Evolutionary conservation across 768 basidiomycete species (phyloP).

Genomic region (Boletus rubropictus): DNA sequence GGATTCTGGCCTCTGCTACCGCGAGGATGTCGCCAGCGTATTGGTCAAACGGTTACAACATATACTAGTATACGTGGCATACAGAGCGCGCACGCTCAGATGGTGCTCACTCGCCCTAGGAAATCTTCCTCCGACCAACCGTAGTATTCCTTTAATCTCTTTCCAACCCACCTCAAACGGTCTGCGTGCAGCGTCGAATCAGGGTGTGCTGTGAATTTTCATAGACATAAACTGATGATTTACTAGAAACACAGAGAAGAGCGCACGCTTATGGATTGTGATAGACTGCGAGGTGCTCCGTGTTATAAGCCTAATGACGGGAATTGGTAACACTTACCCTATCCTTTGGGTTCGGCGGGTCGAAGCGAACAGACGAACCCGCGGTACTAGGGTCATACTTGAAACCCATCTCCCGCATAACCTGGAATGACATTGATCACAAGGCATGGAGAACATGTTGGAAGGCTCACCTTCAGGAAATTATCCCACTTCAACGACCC

Average conservation of each 20-base stretch:
- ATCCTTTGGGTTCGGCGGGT: constrained; percentile 56
- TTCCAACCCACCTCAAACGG: constrained; percentile 48
- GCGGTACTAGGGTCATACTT: constrained; percentile 66
- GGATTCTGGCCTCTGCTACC: not conserved
- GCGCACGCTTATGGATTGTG: constrained; percentile 68
- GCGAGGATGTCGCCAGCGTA: not conserved
- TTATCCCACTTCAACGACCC: constrained; percentile 76
- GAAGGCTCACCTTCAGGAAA: constrained; percentile 56
- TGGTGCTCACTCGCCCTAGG: constrained; percentile 12
- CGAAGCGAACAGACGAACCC: constrained; percentile 78
- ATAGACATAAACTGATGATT: not conserved
- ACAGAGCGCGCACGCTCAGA: constrained; percentile 2
- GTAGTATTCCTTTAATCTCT: constrained; percentile 55
- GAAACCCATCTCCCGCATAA: constrained; percentile 79
- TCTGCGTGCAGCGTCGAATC: constrained; percentile 55
- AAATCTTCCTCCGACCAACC: constrained; percentile 57
- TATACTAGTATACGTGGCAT: not conserved
- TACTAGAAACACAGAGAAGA: constrained; percentile 1
- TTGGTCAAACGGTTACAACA: not conserved
- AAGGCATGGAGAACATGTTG: not conserved
- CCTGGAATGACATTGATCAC: constrained; percentile 32
- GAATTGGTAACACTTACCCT: constrained; percentile 30
- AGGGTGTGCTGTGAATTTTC: constrained; percentile 56
- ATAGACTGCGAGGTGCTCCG: constrained; percentile 44
- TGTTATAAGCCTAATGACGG: constrained; percentile 1